Conservation (phyloP, 1,139 yeast genomes). For the Diutina sp. region DNA sequence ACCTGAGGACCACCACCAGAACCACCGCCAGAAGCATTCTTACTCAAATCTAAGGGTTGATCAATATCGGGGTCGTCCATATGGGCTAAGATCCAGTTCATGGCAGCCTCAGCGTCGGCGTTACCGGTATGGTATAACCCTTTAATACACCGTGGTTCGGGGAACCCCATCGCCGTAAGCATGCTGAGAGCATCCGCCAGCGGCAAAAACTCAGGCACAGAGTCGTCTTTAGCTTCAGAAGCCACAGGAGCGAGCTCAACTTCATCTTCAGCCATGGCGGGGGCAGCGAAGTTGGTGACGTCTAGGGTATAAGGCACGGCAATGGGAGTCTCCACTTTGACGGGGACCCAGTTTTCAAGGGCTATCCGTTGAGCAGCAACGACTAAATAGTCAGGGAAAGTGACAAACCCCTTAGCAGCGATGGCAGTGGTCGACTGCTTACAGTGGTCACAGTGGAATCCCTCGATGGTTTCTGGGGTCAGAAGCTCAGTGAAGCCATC, state of each 20-base stretch:
- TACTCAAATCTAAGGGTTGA: constrained; percentile 28
- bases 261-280: constrained; percentile 27
- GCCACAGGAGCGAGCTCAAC: constrained; percentile 11
- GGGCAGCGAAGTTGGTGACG: constrained; percentile 17
- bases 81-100: constrained; percentile 85
- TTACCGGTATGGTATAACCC: constrained; percentile 71
- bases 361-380: constrained; percentile 72
- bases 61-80: constrained; percentile 79
- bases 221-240: not conserved
- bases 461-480: constrained; percentile 46
- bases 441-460: constrained; percentile 56
- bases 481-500: constrained; percentile 38
- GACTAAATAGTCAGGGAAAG: constrained; percentile 61
- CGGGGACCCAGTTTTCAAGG: constrained; percentile 83
- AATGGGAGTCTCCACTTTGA: constrained; percentile 67
- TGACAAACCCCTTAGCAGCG: constrained; percentile 36
- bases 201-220: constrained; percentile 32
- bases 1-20: not conserved
- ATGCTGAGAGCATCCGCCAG: constrained; percentile 40
- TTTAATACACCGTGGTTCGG: constrained; percentile 47
- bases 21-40: not conserved
- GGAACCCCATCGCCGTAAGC: constrained; percentile 79
- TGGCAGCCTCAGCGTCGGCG: constrained; percentile 56
- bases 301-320: constrained; percentile 36
- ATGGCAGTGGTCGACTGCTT: constrained; percentile 28